phyloP scores from a whole-genome alignment of 108 stramenopile species.

The Cyclotella distinguenda region DNA sequence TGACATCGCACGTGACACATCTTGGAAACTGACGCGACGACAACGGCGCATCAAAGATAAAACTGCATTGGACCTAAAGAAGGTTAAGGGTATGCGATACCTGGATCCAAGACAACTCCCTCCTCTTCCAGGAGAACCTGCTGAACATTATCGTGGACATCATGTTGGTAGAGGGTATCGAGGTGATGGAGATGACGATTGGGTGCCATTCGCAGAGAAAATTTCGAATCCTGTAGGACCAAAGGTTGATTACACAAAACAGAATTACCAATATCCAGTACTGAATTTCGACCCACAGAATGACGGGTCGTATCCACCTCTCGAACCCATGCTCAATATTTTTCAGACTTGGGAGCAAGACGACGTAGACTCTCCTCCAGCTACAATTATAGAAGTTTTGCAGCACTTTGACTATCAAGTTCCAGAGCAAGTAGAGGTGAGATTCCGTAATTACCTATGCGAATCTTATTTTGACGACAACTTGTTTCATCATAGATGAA shows the following conservation, averaged over 20 bases:
- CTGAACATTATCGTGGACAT: conserved; percentile 23
- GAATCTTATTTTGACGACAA: too few species aligned
- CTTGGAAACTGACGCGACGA: not conserved
- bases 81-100: conserved; percentile 25
- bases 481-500: too few species aligned
- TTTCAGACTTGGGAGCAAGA: conserved; percentile 80
- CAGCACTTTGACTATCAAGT: conserved; percentile 80
- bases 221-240: conserved; percentile 24
- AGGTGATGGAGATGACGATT: conserved; percentile 44
- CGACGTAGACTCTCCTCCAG: conserved; percentile 63
- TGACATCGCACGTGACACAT: too few species aligned
- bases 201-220: conserved; percentile 20
- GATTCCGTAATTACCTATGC: too few species aligned
- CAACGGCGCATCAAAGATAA: conserved; percentile 2
- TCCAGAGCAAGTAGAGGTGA: conserved; percentile 52
- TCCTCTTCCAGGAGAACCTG: conserved; percentile 30
- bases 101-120: conserved; percentile 44
- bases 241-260: conserved; percentile 67
- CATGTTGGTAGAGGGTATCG: conserved; percentile 2
- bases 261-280: conserved; percentile 62
- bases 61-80: not conserved
- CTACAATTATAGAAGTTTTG: conserved; percentile 57
- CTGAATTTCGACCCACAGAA: conserved; percentile 48
- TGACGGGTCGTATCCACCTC: conserved; percentile 63
- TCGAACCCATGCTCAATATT: conserved; percentile 56